Conservation (phyloP, 345 rosid genomes). For the Moricandia moricandioides region DNA sequence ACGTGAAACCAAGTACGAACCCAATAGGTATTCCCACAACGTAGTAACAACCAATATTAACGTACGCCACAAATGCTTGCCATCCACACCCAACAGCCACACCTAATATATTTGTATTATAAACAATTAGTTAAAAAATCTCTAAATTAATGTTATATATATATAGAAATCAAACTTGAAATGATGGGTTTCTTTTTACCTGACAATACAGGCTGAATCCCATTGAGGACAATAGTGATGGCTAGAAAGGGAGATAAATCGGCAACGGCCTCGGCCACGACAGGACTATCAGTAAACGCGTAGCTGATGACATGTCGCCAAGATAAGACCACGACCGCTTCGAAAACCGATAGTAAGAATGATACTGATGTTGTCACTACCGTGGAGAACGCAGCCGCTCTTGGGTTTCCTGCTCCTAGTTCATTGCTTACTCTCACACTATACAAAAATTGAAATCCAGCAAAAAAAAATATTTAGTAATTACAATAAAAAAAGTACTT, state of each 20-base stretch:
- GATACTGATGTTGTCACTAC: constrained; percentile 42
- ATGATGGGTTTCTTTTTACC: constrained; percentile 40
- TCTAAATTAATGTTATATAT: not conserved
- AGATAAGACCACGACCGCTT: constrained; percentile 42
- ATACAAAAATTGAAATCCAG: not conserved
- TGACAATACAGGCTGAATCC: constrained; percentile 55
- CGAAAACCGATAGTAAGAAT: constrained; percentile 43
- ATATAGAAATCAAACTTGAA: not conserved
- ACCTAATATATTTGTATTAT: constrained; percentile 32
- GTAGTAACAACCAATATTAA: constrained; percentile 74
- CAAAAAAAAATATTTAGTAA: not conserved
- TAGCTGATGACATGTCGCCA: constrained; percentile 55
- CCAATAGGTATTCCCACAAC: constrained; percentile 63
- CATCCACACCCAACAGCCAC: constrained; percentile 88
- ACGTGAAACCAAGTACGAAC: constrained; percentile 53
- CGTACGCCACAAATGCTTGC: constrained; percentile 86
- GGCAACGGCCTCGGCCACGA: constrained; percentile 53
- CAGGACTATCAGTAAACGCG: constrained; percentile 55
- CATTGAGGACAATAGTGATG: constrained; percentile 43
- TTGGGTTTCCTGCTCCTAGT: constrained; percentile 72
- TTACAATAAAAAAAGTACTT: not conserved
- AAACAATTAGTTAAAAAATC: not conserved
- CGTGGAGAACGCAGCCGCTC: constrained; percentile 57
- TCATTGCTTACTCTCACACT: constrained; percentile 75
- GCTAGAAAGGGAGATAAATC: constrained; percentile 58